phyloP scores from a whole-genome alignment of 345 rosid species.

The Cardamine chenopodiifolia region DNA sequence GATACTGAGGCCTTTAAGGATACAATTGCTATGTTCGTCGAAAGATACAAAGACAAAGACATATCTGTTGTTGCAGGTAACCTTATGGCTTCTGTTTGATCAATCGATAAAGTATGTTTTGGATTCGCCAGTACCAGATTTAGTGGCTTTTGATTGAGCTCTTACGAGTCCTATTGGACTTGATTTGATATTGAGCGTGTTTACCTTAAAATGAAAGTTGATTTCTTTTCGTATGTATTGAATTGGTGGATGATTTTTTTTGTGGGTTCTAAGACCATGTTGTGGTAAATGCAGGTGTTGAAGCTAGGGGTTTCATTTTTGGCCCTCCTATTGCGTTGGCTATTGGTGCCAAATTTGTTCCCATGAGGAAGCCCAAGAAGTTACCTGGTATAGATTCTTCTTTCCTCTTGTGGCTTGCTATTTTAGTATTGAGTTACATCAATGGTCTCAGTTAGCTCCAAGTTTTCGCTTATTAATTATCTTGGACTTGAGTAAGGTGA shows the following conservation, averaged over 20 bases:
- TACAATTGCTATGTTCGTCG: conserved; percentile 83
- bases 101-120: not conserved
- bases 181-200: not conserved
- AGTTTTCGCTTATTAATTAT: not conserved
- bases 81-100: not conserved
- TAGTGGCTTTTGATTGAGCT: not conserved
- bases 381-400: conserved; percentile 71
- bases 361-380: conserved; percentile 96
- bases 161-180: not conserved
- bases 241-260: not conserved
- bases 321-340: conserved; percentile 99
- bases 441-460: not conserved
- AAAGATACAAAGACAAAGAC: conserved; percentile 62
- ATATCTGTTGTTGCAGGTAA: conserved; percentile 86
- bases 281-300: conserved; percentile 63
- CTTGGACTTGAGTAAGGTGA: not conserved
- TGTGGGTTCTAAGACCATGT: not conserved
- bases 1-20: conserved; percentile 72
- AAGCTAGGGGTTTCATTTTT: conserved; percentile 98
- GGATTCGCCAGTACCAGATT: not conserved
- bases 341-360: conserved; percentile 98
- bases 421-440: not conserved
- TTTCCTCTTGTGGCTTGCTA: not conserved
- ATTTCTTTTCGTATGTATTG: conserved; percentile 4
- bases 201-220: not conserved